Percentiles rank a stretch among this genome's conserved stretches.
Conservation (phyloP, 164 flowering plant species). For the Santalum album region DNA sequence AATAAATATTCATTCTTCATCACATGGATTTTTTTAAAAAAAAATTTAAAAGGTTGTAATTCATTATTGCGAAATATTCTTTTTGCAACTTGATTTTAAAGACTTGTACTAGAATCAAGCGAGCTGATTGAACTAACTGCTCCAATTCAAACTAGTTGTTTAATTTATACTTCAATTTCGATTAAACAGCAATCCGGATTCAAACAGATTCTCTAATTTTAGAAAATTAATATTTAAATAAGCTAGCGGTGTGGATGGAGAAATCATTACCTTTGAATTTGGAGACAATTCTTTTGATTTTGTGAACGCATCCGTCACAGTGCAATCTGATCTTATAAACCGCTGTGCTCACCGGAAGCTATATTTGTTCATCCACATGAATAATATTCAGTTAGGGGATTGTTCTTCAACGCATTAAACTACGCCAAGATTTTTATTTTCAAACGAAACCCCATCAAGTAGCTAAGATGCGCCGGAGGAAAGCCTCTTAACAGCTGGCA, state of each 20-base stretch:
- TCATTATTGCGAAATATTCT: no score
- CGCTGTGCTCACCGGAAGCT: constrained; percentile 31
- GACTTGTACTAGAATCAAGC: background rate
- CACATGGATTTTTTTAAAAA: no score
- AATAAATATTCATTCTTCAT: no score
- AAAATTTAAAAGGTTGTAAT: no score
- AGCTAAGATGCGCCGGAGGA: constrained; percentile 4
- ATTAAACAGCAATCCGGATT: no score
- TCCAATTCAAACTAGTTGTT: background rate
- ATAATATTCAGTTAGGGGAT: no score
- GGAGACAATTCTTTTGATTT: constrained; percentile 37
- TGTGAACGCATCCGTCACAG: constrained; percentile 77
- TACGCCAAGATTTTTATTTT: no score
- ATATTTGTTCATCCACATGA: no score
- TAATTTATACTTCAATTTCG: no score
- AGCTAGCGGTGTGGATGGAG: background rate
- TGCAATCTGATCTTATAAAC: constrained; percentile 59
- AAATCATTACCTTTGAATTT: constrained; percentile 44
- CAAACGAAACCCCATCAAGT: background rate
- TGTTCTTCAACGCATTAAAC: no score
- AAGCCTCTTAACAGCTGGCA: background rate
- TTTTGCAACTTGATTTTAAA: background rate
- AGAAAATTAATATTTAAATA: background rate
- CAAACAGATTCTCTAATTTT: no score
- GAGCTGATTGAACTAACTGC: background rate